These are phyloP conservation scores for Termitomyces sp. DNA, from an alignment of 1,284 basidiomycete genomes.

Conservation along the genomic window DNA sequence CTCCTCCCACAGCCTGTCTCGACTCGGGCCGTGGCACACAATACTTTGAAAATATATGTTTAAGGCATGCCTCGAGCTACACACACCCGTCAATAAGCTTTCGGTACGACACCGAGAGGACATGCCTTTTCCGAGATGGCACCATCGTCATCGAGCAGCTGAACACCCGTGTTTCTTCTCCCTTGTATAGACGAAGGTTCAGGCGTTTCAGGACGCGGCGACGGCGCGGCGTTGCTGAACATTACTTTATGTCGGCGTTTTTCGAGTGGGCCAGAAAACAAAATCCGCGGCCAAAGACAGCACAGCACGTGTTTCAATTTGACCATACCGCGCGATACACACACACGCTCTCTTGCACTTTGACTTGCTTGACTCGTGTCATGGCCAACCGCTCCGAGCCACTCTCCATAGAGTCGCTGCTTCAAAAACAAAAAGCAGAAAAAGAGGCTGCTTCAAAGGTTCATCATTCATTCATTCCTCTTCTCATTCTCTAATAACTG, in stretches of 20 bases:
- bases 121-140: slow-evolving; percentile 58
- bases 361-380: slow-evolving; percentile 1
- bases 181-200: slow-evolving; percentile 58
- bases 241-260: not conserved
- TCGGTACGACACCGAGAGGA: too few relatives aligned
- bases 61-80: slow-evolving; percentile 59
- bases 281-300: not conserved
- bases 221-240: slow-evolving; percentile 31
- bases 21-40: slow-evolving; percentile 42
- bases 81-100: not conserved
- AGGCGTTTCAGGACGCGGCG: slow-evolving; percentile 54
- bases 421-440: slow-evolving; percentile 83
- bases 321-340: too few relatives aligned
- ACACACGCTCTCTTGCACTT: not conserved
- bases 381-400: slow-evolving; percentile 50
- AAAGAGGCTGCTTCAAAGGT: slow-evolving; percentile 88
- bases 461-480: not conserved
- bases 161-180: slow-evolving; percentile 41
- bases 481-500: not conserved
- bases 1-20: slow-evolving; percentile 2
- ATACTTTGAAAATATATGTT: slow-evolving; percentile 71
- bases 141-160: slow-evolving; percentile 61
- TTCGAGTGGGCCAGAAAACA: not conserved
- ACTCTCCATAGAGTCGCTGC: slow-evolving; percentile 78
- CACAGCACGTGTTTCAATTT: slow-evolving; percentile 11